Evolutionary conservation across 1,284 basidiomycete genomes (phyloP).

Genomic region (Cutaneotrichosporon mucoides): DNA sequence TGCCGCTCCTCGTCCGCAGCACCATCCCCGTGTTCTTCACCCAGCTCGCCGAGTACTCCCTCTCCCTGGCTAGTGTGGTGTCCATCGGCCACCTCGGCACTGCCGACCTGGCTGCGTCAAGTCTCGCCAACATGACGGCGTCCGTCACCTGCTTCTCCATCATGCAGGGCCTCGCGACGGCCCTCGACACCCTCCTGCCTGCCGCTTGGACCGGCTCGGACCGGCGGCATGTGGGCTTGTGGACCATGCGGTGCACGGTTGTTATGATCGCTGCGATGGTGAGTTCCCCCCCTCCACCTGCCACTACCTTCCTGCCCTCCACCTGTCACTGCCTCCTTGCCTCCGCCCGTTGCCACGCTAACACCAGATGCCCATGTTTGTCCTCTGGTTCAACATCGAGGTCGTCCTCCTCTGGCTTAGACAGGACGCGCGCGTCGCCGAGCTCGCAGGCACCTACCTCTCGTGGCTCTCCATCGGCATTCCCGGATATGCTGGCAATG

Average conservation of each 20-base stretch:
- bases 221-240: slow-evolving; percentile 79
- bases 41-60: slow-evolving; percentile 49
- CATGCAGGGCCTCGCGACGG: slow-evolving; percentile 77
- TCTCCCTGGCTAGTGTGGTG: slow-evolving; percentile 55
- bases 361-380: no score
- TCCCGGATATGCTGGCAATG: slow-evolving; percentile 64
- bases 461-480: slow-evolving; percentile 73
- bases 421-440: slow-evolving; percentile 80
- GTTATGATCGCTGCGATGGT: slow-evolving; percentile 57
- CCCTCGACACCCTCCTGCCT: slow-evolving; percentile 84
- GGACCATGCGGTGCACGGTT: slow-evolving; percentile 79
- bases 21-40: slow-evolving; percentile 46
- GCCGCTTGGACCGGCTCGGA: slow-evolving; percentile 83
- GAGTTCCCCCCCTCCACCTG: slow-evolving; percentile 53
- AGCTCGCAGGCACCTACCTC: slow-evolving; percentile 70
- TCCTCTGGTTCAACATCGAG: slow-evolving; percentile 74
- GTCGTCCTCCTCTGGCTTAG: slow-evolving; percentile 67
- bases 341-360: no score
- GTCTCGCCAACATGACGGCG: slow-evolving; percentile 21
- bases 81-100: slow-evolving; percentile 80
- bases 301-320: no score
- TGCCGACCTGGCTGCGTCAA: slow-evolving; percentile 64
- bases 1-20: slow-evolving; percentile 36
- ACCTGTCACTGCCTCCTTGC: no score
- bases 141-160: slow-evolving; percentile 61